Conservation (phyloP, 805 yeast species). For the Torulaspora franciscae region DNA sequence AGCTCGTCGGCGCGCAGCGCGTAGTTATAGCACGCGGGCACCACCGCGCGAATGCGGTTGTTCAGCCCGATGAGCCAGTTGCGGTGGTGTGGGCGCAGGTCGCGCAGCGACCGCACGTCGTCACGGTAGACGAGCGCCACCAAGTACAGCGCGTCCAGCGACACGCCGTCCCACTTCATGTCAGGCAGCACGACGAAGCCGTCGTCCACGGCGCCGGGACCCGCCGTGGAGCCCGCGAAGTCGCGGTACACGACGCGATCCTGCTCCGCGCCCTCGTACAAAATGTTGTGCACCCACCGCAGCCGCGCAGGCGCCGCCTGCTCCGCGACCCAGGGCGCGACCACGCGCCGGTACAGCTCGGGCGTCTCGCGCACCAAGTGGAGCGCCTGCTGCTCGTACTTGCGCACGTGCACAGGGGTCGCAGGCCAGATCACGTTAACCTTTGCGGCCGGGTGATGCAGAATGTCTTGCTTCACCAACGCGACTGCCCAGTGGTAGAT, state of each 20-base stretch:
- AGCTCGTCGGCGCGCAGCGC: conserved; percentile 50
- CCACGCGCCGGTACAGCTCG: conserved; percentile 54
- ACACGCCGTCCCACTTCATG: conserved; percentile 90
- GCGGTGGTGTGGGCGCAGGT: conserved; percentile 55
- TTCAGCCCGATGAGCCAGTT: conserved; percentile 51
- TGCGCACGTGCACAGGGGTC: conserved; percentile 73
- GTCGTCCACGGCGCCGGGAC: conserved; percentile 39
- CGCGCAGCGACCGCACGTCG: conserved; percentile 72
- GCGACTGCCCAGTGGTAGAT: conserved; percentile 79
- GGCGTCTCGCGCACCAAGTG: conserved; percentile 80
- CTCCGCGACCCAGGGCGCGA: conserved; percentile 68
- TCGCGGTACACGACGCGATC: conserved; percentile 73
- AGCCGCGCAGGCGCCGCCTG: conserved; percentile 67
- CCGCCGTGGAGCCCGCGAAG: conserved; percentile 28
- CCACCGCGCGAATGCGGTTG: conserved; percentile 42
- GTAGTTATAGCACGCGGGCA: conserved; percentile 44
- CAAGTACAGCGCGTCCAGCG: conserved; percentile 65
- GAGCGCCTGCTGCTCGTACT: conserved; percentile 56
- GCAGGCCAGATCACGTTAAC: conserved; percentile 84
- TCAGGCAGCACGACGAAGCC: conserved; percentile 85
- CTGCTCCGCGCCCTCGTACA: conserved; percentile 75
- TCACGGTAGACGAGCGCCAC: conserved; percentile 67
- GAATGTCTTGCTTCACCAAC: conserved; percentile 44
- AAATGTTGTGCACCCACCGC: conserved; percentile 85
- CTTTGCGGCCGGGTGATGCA: conserved; percentile 55